Evolutionary conservation across 1,284 basidiomycete genomes (phyloP).

Genomic region (Farysia itapuensis): DNA sequence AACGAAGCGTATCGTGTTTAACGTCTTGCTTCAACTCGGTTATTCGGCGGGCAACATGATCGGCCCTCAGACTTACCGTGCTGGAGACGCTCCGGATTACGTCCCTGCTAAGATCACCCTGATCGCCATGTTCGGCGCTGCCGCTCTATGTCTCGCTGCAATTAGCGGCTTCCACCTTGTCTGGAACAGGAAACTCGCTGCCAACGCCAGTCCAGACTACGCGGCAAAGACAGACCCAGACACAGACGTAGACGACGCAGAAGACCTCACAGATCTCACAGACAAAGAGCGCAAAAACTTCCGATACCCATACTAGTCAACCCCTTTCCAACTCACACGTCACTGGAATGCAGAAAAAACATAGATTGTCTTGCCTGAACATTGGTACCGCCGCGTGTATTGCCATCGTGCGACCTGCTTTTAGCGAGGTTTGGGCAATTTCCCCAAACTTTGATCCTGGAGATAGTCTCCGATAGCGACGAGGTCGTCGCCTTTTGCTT

Average conservation of each 20-base stretch:
- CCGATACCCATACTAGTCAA: constrained; percentile 52
- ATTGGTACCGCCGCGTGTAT: too few species aligned
- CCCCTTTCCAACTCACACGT: background rate
- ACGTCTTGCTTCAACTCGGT: constrained; percentile 44
- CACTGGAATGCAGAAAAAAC: too few species aligned
- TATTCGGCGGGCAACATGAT: constrained; percentile 52
- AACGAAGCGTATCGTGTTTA: constrained; percentile 53
- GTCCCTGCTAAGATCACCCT: constrained; percentile 51
- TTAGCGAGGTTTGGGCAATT: constrained; percentile 4
- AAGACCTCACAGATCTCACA: constrained; percentile 55
- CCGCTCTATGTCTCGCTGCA: constrained; percentile 16
- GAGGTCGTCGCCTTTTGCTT: constrained; percentile 46
- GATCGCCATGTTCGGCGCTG: constrained; percentile 49
- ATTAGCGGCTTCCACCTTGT: constrained; percentile 35
- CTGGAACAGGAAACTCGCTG: constrained; percentile 44
- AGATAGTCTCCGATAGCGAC: constrained; percentile 49
- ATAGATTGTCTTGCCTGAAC: too few species aligned
- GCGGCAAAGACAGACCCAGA: constrained; percentile 1
- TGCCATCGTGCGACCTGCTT: too few species aligned
- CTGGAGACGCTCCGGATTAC: constrained; percentile 41
- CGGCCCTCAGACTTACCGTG: constrained; percentile 50
- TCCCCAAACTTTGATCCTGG: constrained; percentile 40
- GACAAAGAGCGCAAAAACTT: constrained; percentile 54
- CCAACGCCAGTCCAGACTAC: background rate
- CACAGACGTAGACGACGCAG: constrained; percentile 13